Evolutionary conservation across 169 alveolate species (phyloP).

Genomic region (Perkinsus chesapeaki): DNA sequence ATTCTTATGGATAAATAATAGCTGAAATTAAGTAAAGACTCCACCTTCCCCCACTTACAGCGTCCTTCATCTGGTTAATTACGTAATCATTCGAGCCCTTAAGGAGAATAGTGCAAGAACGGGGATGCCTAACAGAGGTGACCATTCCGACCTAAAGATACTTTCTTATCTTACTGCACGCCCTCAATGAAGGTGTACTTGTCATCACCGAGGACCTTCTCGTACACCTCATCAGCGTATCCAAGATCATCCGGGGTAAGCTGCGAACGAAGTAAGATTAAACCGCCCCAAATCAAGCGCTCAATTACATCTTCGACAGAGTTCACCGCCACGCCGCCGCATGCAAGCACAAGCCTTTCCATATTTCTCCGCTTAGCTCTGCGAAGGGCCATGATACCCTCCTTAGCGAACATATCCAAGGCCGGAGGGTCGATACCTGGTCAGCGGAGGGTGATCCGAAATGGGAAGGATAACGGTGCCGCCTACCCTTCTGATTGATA

Average conservation of each 20-base stretch:
- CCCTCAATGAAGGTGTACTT: conserved; percentile 97
- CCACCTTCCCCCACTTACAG: neutral
- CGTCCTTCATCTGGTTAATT: conserved; percentile 62
- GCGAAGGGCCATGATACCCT: conserved; percentile 91
- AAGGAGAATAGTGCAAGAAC: conserved; percentile 90
- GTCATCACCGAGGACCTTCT: conserved; percentile 91
- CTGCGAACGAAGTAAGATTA: neutral
- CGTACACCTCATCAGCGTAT: conserved; percentile 89
- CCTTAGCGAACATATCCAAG: conserved; percentile 95
- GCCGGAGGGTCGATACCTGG: conserved; percentile 96
- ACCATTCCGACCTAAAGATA: neutral
- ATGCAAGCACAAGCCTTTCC: conserved; percentile 93
- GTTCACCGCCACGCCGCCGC: conserved; percentile 98
- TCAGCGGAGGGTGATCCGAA: neutral
- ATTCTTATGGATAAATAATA: no score
- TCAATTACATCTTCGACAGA: conserved; percentile 82
- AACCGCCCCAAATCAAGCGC: neutral
- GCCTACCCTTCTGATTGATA: conserved; percentile 86
- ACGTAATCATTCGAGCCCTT: conserved; percentile 97
- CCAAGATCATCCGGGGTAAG: conserved; percentile 88
- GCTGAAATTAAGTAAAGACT: neutral
- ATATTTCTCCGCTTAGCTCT: conserved; percentile 95
- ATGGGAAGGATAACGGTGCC: neutral
- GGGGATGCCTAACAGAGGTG: conserved; percentile 75
- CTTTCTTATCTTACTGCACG: neutral